These are phyloP conservation scores for Chaetomiaceae sp. DNA, from an alignment of 2,329 filamentous ascomycete genomes.

Conservation along the genomic window DNA sequence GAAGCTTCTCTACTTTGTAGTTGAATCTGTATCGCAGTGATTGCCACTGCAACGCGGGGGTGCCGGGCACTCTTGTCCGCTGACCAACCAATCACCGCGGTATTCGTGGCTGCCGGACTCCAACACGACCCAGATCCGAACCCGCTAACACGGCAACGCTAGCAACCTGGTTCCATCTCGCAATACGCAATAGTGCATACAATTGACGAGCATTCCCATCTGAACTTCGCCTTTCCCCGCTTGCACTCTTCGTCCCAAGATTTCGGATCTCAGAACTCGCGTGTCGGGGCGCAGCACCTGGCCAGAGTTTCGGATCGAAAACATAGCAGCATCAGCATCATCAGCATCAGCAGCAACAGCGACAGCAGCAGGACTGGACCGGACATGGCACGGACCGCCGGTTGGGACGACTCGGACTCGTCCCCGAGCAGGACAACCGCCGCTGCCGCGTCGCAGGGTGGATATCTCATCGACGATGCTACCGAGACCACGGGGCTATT, in stretches of 20 bases:
- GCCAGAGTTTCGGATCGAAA: background rate
- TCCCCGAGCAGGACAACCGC: background rate
- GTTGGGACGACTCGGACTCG: background rate
- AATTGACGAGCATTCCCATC: background rate
- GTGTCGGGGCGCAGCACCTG: background rate
- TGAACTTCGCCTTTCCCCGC: background rate
- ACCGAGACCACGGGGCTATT: slow-evolving; percentile 32
- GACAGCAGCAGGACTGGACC: too few species aligned
- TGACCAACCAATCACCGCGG: too few species aligned
- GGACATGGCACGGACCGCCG: slow-evolving; percentile 2
- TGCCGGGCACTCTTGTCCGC: too few species aligned
- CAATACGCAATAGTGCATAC: background rate
- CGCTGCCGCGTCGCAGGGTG: background rate
- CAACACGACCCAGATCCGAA: too few species aligned
- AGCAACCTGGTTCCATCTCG: background rate
- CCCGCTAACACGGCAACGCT: background rate
- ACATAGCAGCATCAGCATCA: background rate
- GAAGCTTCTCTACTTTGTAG: too few species aligned
- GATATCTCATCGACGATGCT: background rate
- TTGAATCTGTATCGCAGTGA: too few species aligned
- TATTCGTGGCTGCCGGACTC: too few species aligned
- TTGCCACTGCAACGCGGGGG: too few species aligned
- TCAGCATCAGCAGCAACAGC: background rate
- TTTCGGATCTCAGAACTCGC: too few species aligned
- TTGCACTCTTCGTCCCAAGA: background rate